Base-by-base conservation (phyloP, 306 rosid species). In the Quercus bicolor region DNA sequence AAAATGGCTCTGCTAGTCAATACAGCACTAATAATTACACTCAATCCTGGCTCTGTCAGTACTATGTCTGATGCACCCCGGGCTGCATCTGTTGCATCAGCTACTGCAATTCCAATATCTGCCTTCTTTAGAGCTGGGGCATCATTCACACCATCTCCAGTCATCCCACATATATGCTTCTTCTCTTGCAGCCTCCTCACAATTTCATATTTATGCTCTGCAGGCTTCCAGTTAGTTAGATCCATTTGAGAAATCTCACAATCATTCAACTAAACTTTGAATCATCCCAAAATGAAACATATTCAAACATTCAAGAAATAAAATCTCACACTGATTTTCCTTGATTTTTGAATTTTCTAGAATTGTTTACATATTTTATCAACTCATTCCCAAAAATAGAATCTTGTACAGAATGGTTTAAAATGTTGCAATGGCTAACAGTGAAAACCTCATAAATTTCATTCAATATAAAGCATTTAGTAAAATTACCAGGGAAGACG, bases 111-210 rank as follows among this genome's bases (percentile, higher is more conserved):
- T 64, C 98, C 98, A 68, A 94, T 94, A 29, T 94, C 97, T 23
- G 96, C 98, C 68, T 68, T 87, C 86, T 94, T 92, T 54, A 92
- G 81, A 0, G 97, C 97, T 26, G 98, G 98, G 69, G 97, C 98
- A 85, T 94, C 98, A 43, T 94, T 94, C 62, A 94, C 98, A 71
- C 98, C 97, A 71, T 94, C 98, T 74, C 98, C 98, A 29, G 98
- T 94, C 98, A 94, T 94, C 2, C 98, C 98, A 76, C 93, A 88
- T 2, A 90, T 92, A 81, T 92, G 98, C 2, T 90, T 89, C 90
- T 83, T 89, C 0, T 90, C 91, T 76, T 94, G 98, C 31, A 92
- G 93, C 77, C 89, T 84, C 86, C 85, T 94, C 71, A 94, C 98
- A 64, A 92, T 94, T 88, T 94, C 96, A 20, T 94, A 94, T 78